phyloP scores from a whole-genome alignment of 306 rosid genomes.

The Boehmeria nivea region DNA sequence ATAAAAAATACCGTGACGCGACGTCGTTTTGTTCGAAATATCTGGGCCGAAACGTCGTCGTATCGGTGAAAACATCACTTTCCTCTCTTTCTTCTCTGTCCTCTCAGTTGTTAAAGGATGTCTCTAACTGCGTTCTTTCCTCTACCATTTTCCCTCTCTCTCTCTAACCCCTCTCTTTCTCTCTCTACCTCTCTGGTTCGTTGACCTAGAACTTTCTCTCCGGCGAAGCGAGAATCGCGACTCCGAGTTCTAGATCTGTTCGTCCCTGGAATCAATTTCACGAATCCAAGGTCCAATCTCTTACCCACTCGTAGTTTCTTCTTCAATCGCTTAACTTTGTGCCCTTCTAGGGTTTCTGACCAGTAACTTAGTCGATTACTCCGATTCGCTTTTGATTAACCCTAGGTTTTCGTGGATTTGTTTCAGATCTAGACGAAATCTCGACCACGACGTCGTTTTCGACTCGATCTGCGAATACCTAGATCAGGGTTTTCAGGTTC shows the following conservation, averaged over 20 bases:
- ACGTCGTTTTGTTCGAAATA: constrained; percentile 1
- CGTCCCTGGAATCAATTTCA: constrained; percentile 5
- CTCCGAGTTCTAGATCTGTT: constrained; percentile 32
- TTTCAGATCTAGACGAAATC: constrained; percentile 51
- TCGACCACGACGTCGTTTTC: constrained; percentile 9
- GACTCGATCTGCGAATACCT: constrained; percentile 12
- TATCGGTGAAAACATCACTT: not conserved
- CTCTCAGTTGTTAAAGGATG: not conserved
- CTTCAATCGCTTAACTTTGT: constrained; percentile 9
- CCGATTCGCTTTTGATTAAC: not conserved
- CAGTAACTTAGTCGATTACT: constrained; percentile 10
- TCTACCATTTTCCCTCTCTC: not conserved
- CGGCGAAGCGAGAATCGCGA: constrained; percentile 14
- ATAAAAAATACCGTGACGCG: not conserved
- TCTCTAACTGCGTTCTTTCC: not conserved
- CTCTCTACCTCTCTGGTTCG: constrained; percentile 26
- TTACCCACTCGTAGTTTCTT: constrained; percentile 14
- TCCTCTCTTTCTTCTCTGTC: constrained; percentile 6
- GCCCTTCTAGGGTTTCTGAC: constrained; percentile 33
- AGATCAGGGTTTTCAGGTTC: constrained; percentile 33
- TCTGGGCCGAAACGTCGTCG: not conserved
- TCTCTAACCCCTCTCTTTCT: not conserved
- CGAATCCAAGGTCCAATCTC: constrained; percentile 47
- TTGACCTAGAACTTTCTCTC: constrained; percentile 35
- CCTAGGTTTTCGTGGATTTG: not conserved